These are phyloP conservation scores for Boletus speciosus DNA, from an alignment of 768 basidiomycete species.

Conservation along the genomic window DNA sequence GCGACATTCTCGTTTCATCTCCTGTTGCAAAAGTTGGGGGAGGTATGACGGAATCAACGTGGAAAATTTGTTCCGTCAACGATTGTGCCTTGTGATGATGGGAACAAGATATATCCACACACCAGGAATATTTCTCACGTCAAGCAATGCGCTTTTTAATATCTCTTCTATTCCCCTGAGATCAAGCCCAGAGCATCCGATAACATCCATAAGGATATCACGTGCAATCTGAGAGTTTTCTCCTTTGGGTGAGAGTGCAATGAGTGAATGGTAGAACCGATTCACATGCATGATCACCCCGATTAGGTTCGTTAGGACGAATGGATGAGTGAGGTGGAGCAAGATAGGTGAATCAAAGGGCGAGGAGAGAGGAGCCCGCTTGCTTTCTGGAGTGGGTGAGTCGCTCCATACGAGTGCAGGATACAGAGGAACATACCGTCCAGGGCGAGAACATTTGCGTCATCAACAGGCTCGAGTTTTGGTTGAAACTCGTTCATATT, in stretches of 20 bases:
- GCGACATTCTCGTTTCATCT: slow-evolving; percentile 46
- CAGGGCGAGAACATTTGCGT: slow-evolving; percentile 18
- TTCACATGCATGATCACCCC: slow-evolving; percentile 54
- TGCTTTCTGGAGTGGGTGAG: slow-evolving; percentile 27
- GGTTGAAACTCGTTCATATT: slow-evolving; percentile 10
- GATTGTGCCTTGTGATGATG: background rate
- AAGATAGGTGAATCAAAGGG: slow-evolving; percentile 41
- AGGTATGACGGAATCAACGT: background rate
- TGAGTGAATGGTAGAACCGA: slow-evolving; percentile 52
- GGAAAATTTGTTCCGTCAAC: background rate
- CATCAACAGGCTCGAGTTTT: slow-evolving; percentile 30
- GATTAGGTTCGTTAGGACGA: slow-evolving; percentile 49
- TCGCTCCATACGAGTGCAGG: slow-evolving; percentile 40
- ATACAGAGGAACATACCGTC: slow-evolving; percentile 23
- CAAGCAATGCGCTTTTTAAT: slow-evolving; percentile 37
- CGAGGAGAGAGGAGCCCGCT: slow-evolving; percentile 10
- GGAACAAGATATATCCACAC: slow-evolving; percentile 13
- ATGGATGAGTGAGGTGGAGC: slow-evolving; percentile 62
- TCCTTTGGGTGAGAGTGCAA: slow-evolving; percentile 49
- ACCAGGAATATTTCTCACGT: slow-evolving; percentile 24
- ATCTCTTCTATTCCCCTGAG: slow-evolving; percentile 48
- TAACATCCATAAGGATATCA: slow-evolving; percentile 56
- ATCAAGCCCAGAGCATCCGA: slow-evolving; percentile 64
- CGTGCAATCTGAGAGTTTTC: slow-evolving; percentile 66
- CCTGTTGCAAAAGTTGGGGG: slow-evolving; percentile 31